Percentiles rank a stretch among this genome's conserved stretches.
Evolutionary conservation across 768 basidiomycete genomes (phyloP).

Genomic region (Suillus placidus): DNA sequence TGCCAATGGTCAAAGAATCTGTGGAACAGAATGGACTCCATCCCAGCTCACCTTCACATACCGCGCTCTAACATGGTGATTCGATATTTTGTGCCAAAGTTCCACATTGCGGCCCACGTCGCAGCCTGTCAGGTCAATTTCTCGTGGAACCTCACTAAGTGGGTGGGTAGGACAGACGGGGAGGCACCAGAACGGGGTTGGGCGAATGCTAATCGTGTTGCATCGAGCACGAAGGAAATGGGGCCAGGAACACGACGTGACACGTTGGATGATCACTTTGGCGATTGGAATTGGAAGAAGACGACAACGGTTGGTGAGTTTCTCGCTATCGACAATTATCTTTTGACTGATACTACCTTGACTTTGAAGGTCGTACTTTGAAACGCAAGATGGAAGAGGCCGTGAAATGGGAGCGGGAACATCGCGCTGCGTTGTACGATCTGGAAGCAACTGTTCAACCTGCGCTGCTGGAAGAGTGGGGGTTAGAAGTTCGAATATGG

Average conservation of each 20-base stretch:
- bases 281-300: not conserved
- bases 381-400: not conserved
- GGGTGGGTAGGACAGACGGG: not conserved
- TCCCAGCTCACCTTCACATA: not conserved
- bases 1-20: not conserved
- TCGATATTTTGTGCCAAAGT: not conserved
- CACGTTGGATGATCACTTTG: not conserved
- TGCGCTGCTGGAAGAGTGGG: not conserved
- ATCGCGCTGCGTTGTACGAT: not conserved
- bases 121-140: not conserved
- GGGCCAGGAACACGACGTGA: not conserved
- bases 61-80: not conserved
- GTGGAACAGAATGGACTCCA: not conserved
- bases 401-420: not conserved
- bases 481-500: not conserved
- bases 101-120: not conserved
- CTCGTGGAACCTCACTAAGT: not conserved
- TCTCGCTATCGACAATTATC: no score
- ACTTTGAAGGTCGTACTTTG: not conserved
- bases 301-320: not conserved
- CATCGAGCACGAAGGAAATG: not conserved
- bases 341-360: no score
- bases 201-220: not conserved
- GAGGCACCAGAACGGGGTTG: not conserved
- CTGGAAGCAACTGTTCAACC: not conserved